Evolutionary conservation across 2,329 filamentous ascomycete genomes (phyloP).

Genomic region (Colletotrichum cuscutae): DNA sequence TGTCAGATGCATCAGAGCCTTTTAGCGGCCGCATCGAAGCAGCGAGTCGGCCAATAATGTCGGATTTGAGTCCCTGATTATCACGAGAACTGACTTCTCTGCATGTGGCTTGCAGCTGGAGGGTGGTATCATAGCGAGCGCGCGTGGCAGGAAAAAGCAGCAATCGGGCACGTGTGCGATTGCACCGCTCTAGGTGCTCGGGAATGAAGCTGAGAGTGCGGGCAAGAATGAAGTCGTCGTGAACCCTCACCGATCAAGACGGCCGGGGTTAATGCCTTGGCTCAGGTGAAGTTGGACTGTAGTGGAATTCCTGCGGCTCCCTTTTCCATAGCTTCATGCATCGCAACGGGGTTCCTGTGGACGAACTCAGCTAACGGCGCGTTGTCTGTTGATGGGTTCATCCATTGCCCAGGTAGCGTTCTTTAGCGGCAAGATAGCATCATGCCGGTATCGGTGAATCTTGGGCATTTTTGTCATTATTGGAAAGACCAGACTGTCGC

Average conservation of each 20-base stretch:
- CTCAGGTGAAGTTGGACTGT: conserved; percentile 7
- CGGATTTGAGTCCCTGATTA: not conserved
- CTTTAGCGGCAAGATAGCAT: not conserved
- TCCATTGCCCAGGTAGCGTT: not conserved
- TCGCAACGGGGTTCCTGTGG: not conserved
- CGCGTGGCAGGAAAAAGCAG: conserved; percentile 24
- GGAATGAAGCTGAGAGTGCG: conserved; percentile 2
- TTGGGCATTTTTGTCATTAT: not conserved
- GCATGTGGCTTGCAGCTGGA: conserved; percentile 34
- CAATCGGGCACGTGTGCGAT: conserved; percentile 24
- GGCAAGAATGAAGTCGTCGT: conserved; percentile 15
- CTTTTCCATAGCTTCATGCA: conserved; percentile 25
- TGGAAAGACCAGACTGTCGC: not conserved
- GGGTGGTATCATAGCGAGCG: conserved; percentile 24
- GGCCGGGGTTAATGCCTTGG: conserved; percentile 9
- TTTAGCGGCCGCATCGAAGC: conserved; percentile 30
- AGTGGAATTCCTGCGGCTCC: conserved; percentile 7
- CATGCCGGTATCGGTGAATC: conserved; percentile 26
- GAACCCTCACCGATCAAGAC: conserved; percentile 1
- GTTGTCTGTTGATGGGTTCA: not conserved
- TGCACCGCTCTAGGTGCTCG: conserved; percentile 4
- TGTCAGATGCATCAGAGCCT: conserved; percentile 32
- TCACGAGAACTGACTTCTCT: conserved; percentile 28
- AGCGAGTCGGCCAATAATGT: conserved; percentile 1
- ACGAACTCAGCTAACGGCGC: not conserved